Evolutionary conservation across 2,329 filamentous ascomycete genomes (phyloP), one percentile per base, ranked within the genome.

Genomic region (Cercospora nicotianae): DNA sequence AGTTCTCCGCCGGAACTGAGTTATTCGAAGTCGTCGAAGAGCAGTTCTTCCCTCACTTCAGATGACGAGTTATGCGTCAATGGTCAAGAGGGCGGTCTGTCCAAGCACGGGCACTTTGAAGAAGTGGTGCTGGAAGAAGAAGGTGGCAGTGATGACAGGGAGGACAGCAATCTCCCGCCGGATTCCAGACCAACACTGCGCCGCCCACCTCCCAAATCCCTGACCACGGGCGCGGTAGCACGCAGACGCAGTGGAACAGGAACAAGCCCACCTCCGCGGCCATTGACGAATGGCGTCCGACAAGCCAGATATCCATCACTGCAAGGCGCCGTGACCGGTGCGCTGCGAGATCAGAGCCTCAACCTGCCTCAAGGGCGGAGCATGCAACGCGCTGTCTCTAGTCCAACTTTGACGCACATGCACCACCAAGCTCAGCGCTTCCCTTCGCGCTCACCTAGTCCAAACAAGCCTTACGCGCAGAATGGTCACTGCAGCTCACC

Each of bases 1-100:
- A 71, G 65, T 53, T 75, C 73, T 16, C 73, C 73, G 18, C 73
- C 73, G 2, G 72, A 72, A 28, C 57, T 75, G 81, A 92, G 91
- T 70, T 86, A 85, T 73, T 96, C 92, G 69, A 96, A 94, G 80
- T 95, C 92, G 70, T 96, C 92, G 72, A 96, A 95, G 80, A 93
- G 93, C 30, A 76, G 74, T 20, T 75, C 74, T 8, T 96, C 92
- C 5, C 96, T 94, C 75, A 90, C 90, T 74, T 96, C 93, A 42
- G 91, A 92, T 73, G 77, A 79, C 58, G 78, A 80, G 68, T 77
- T 78, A 73, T 68, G 67, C 28, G 57, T 42, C 1, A 55, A 18
- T 23, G 64, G 64, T 23, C 80, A 67, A 23, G 70, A 72, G 31
- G 55, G 59, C n/a, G 72, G 57, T n/a, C 30, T 71, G 42, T 88